Percentiles rank a stretch among this genome's conserved stretches.
Evolutionary conservation across 768 basidiomycete genomes (phyloP).

Genomic region (Symmetrospora coprosmae): DNA sequence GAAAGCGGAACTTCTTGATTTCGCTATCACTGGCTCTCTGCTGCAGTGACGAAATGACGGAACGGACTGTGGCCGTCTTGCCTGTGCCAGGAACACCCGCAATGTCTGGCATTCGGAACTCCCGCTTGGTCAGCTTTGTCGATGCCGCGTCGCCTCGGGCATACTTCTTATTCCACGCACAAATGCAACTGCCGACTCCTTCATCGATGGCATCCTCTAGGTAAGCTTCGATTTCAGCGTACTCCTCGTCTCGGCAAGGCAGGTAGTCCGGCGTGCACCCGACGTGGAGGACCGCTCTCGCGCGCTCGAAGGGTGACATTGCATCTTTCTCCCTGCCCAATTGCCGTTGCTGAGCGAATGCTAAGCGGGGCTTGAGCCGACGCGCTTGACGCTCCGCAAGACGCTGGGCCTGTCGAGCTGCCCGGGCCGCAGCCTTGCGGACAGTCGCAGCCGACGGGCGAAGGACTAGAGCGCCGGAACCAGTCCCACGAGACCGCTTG

Average conservation of each 20-base stretch:
- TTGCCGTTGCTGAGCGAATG: slow-evolving; percentile 1
- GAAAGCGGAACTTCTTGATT: slow-evolving; percentile 83
- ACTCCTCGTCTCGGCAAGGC: slow-evolving; percentile 80
- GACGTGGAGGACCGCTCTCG: slow-evolving; percentile 55
- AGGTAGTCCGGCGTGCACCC: slow-evolving; percentile 77
- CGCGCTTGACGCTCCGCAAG: slow-evolving; percentile 1
- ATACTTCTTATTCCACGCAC: slow-evolving; percentile 39
- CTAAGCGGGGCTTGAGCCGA: not conserved
- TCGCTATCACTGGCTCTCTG: slow-evolving; percentile 83
- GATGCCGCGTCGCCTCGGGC: no score
- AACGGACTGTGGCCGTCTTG: slow-evolving; percentile 95
- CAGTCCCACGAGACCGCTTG: no score
- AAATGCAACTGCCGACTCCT: slow-evolving; percentile 87
- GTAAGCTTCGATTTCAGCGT: slow-evolving; percentile 54
- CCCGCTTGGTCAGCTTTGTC: slow-evolving; percentile 7
- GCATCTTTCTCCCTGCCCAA: not conserved
- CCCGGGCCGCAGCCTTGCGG: slow-evolving; percentile 4
- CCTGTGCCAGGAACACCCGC: slow-evolving; percentile 98
- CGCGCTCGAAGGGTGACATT: slow-evolving; percentile 29
- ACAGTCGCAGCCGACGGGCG: slow-evolving; percentile 10
- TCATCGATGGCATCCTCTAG: slow-evolving; percentile 79
- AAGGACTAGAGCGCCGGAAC: not conserved
- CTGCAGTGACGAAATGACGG: slow-evolving; percentile 75
- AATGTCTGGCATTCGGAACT: slow-evolving; percentile 50
- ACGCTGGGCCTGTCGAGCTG: not conserved